Base-by-base conservation (phyloP, 257 asterid species). In the Solanum arcanum region DNA sequence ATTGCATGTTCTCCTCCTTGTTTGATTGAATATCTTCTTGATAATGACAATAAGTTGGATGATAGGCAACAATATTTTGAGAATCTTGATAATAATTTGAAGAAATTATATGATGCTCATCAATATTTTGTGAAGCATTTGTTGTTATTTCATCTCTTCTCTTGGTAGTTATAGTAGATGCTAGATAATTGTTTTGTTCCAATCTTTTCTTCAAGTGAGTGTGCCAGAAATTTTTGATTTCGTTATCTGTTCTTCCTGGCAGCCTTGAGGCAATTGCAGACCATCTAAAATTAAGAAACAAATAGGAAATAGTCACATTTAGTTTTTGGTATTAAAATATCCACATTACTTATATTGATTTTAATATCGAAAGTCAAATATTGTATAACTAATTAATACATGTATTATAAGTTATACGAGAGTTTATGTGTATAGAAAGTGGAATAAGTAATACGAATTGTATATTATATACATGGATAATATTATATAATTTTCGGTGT, bases 201-300 rank as follows among this genome's bases (percentile, higher is more conserved):
- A 41, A 76, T 10, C 42, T 89, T 52, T 89, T 90, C 80, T 90
- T 90, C 81, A 90, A 86, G 78, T 89, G 91, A 86, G 89, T 86
- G 39, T 90, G 73, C 90, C 90, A 90, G 18, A 86, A 88, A 25
- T 90, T 90, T 18, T 90, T 90, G 70, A 90, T 86, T 74, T 90
- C 91, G 1, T 90, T 90, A 78, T 90, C 91, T 39, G 91, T 90
- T 83, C 91, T 68, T 25, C 91, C 91, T 0, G 90, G 85, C 27
- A 90, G 25, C 20, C 70, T 90, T 41, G 89, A 82, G 5, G 91
- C 90, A 74, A 90, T 90, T 14, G 90, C 89, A 12, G 90, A 83
- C 91, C 91, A 90, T 83, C 91, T 89, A 84, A 46, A 35, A 18
- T 23, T 68, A 41, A 12, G 20, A 27, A 70, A 6, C 5, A 49